A percentile compares a stretch with the other conserved stretches of the same genome.
phyloP scores from a whole-genome alignment of 768 basidiomycete species.

The Pleurotus salmoneostramineus region DNA sequence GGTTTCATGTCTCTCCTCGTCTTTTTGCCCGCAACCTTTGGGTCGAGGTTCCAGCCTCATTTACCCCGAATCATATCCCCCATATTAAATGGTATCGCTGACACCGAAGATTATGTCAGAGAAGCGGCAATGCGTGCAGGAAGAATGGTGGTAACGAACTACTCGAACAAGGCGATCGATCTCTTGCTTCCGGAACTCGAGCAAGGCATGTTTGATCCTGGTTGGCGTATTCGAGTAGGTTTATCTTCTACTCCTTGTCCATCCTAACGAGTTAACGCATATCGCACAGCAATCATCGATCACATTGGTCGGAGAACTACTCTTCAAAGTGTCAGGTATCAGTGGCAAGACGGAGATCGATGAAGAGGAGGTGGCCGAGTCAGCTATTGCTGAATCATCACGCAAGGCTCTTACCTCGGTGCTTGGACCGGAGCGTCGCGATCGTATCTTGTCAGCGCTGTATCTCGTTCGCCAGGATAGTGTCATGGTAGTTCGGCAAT shows the following conservation, averaged over 20 bases:
- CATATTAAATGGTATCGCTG: slow-evolving; percentile 87
- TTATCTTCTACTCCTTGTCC: not conserved
- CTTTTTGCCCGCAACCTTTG: slow-evolving; percentile 93
- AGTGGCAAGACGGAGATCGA: slow-evolving; percentile 78
- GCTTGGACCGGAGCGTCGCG: slow-evolving; percentile 83
- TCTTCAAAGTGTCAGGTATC: slow-evolving; percentile 97
- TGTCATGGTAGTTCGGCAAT: slow-evolving; percentile 83
- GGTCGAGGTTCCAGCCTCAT: slow-evolving; percentile 94
- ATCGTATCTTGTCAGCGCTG: slow-evolving; percentile 85
- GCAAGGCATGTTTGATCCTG: slow-evolving; percentile 88
- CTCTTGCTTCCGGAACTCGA: slow-evolving; percentile 92
- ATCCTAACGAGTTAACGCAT: slow-evolving; percentile 8
- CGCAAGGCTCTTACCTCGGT: slow-evolving; percentile 84
- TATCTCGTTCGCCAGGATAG: slow-evolving; percentile 94
- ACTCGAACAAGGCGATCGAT: slow-evolving; percentile 89
- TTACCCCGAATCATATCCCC: slow-evolving; percentile 92
- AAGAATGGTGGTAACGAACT: slow-evolving; percentile 95
- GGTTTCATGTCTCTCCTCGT: slow-evolving; percentile 98
- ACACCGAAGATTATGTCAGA: slow-evolving; percentile 91
- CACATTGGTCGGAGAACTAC: slow-evolving; percentile 89
- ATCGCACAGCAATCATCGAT: slow-evolving; percentile 82
- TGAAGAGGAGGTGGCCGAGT: slow-evolving; percentile 65
- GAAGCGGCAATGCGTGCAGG: slow-evolving; percentile 99
- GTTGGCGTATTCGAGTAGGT: slow-evolving; percentile 91
- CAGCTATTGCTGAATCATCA: slow-evolving; percentile 69